phyloP scores from a whole-genome alignment of 345 rosid genomes.

The Alliaria petiolata region DNA sequence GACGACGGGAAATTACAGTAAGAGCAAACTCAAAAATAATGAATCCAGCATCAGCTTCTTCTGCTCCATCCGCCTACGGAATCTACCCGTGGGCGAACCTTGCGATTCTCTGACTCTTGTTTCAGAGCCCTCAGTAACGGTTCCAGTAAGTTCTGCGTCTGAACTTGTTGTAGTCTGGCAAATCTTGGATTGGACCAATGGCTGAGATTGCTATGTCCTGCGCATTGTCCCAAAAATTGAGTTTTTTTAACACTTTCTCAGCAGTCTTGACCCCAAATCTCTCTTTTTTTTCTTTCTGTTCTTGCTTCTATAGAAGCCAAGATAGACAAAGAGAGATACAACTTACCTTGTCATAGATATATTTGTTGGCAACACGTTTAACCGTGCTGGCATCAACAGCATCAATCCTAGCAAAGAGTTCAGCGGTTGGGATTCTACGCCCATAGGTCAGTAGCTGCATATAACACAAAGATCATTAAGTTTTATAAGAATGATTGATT shows the following conservation, averaged over 20 bases:
- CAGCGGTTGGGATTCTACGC: slow-evolving; percentile 83
- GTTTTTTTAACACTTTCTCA: not conserved
- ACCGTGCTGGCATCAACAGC: slow-evolving; percentile 83
- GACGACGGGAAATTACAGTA: slow-evolving; percentile 18
- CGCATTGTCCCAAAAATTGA: not conserved
- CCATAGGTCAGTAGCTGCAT: slow-evolving; percentile 94
- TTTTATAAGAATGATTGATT: not conserved
- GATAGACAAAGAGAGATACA: not conserved
- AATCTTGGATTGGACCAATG: slow-evolving; percentile 85
- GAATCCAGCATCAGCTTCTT: slow-evolving; percentile 20
- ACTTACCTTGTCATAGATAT: slow-evolving; percentile 79
- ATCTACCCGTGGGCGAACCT: slow-evolving; percentile 11
- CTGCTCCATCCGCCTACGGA: slow-evolving; percentile 14
- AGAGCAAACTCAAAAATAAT: slow-evolving; percentile 18
- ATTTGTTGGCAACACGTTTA: slow-evolving; percentile 89
- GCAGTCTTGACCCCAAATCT: not conserved
- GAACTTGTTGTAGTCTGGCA: slow-evolving; percentile 98
- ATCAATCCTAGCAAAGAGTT: slow-evolving; percentile 88
- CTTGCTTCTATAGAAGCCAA: not conserved
- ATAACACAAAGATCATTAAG: not conserved
- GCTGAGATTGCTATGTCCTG: slow-evolving; percentile 97
- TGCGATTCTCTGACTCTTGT: slow-evolving; percentile 1
- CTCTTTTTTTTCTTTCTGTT: not conserved
- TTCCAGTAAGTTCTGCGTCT: slow-evolving; percentile 98
- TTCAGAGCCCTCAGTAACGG: slow-evolving; percentile 55